Evolutionary conservation across 352 stramenopile species (phyloP).

Genomic region (Detonula confervacea): DNA sequence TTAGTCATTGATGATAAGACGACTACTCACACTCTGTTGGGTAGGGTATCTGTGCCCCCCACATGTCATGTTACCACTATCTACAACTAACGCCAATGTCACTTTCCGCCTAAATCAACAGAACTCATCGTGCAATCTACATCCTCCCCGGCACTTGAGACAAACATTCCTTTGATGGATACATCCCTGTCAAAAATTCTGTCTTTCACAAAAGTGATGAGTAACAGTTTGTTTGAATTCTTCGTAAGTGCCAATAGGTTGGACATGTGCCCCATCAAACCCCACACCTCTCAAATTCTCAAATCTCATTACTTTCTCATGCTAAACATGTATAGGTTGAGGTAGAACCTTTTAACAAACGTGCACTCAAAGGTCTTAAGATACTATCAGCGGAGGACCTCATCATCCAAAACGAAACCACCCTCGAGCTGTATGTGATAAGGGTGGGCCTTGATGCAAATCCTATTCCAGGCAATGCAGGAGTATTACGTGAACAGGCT

Average conservation of each 20-base stretch:
- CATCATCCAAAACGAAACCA: conserved; percentile 14
- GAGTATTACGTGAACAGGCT: conserved; percentile 15
- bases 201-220: conserved; percentile 30
- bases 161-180: conserved; percentile 41
- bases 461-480: conserved; percentile 39
- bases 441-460: conserved; percentile 30
- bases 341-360: conserved; percentile 34
- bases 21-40: not conserved
- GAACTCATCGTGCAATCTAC: conserved; percentile 16
- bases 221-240: conserved; percentile 37
- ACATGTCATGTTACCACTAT: too few species aligned
- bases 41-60: not conserved
- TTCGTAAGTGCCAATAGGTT: conserved; percentile 35
- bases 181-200: conserved; percentile 38
- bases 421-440: conserved; percentile 46
- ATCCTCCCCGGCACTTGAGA: conserved; percentile 37
- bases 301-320: not conserved
- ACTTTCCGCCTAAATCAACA: not conserved
- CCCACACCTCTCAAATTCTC: not conserved
- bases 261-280: not conserved
- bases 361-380: conserved; percentile 31
- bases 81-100: not conserved
- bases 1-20: too few species aligned
- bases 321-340: conserved; percentile 8
- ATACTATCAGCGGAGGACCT: conserved; percentile 5